phyloP scores from a whole-genome alignment of 106 monocot genomes.

The Dioscorea alata region DNA sequence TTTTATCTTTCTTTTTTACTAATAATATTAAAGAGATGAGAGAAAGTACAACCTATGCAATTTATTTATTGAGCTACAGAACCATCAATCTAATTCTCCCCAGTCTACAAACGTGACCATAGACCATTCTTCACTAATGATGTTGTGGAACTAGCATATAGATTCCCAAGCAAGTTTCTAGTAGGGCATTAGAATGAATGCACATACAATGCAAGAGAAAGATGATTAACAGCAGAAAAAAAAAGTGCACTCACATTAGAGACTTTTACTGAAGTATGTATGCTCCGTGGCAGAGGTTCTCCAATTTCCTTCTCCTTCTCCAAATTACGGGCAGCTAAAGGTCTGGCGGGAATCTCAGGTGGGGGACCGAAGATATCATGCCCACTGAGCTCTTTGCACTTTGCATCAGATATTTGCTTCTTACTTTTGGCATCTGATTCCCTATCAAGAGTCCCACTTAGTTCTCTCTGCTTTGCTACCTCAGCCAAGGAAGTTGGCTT shows the following conservation, averaged over 20 bases:
- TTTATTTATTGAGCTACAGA: too few relatives aligned
- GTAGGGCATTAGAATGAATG: too few relatives aligned
- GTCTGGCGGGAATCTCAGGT: slow-evolving; percentile 16
- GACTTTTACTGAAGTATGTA: slow-evolving; percentile 62
- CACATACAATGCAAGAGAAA: too few relatives aligned
- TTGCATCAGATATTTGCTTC: slow-evolving; percentile 49
- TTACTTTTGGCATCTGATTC: slow-evolving; percentile 34
- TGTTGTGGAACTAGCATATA: too few relatives aligned
- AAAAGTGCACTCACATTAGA: slow-evolving; percentile 50
- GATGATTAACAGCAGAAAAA: too few relatives aligned
- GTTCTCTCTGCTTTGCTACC: slow-evolving; percentile 43
- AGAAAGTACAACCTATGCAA: too few relatives aligned
- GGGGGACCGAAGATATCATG: slow-evolving; percentile 62
- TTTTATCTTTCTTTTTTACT: too few relatives aligned
- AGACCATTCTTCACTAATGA: too few relatives aligned
- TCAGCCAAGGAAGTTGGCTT: slow-evolving; percentile 49
- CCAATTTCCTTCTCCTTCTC: slow-evolving; percentile 51
- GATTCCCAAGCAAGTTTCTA: too few relatives aligned
- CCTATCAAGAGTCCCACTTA: slow-evolving; percentile 48
- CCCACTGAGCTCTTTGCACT: slow-evolving; percentile 56
- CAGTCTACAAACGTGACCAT: too few relatives aligned
- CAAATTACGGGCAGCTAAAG: slow-evolving; percentile 38
- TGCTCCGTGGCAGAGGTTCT: slow-evolving; percentile 30
- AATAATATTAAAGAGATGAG: too few relatives aligned
- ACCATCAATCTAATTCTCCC: too few relatives aligned